Base-by-base conservation (phyloP, 1,284 basidiomycete genomes). In the Megacollybia platyphylla region DNA sequence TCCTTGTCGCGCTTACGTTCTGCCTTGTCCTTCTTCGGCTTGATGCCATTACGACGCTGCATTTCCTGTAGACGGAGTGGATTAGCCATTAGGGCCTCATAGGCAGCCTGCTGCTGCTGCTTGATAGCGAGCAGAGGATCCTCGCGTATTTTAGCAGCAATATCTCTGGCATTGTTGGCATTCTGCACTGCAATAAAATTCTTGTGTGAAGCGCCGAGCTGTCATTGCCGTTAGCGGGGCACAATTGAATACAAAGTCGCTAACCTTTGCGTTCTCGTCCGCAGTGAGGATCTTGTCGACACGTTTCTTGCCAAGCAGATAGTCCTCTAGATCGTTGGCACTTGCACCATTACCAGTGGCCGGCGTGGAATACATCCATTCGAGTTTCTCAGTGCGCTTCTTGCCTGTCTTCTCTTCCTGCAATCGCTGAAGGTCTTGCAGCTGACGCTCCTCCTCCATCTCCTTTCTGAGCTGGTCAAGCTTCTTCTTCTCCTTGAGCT, bases 301-400 rank as follows among this genome's bases (percentile, higher is more conserved):
- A 42, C 94, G 68, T 67, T 94, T 97, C 76, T 97, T 98, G n/a
- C 94, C 96, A 26, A 98, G 70, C 4, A 98, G 67, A 57, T 98
- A 98, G 52, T 94, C 91, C 65, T 98, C 96, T 52, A 97, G 64
- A 48, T 98, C 94, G 51, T 88, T 90, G 26, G 86, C 64, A 50
- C 90, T 94, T 51, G 87, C 79, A 45, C 68, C 82, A 47, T 72
- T 81, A 10, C 86, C 88, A 4, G 84, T 79, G 0, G 88, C 87
- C 2, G 96, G 94, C 1, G 94, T 96, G 10, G 93, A 72, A 65
- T 98, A 98, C 89, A 98, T 94, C 96, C 96, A 98, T 60, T 98
- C 94, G 42, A 98, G 64, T 57, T 91, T 90, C 60, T 97, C 93
- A 40, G 83, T 76, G 51, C 88, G 71, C 64, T 93, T 96, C 68